phyloP scores from a whole-genome alignment of 2,329 filamentous ascomycete genomes.

The Periconia sp. region DNA sequence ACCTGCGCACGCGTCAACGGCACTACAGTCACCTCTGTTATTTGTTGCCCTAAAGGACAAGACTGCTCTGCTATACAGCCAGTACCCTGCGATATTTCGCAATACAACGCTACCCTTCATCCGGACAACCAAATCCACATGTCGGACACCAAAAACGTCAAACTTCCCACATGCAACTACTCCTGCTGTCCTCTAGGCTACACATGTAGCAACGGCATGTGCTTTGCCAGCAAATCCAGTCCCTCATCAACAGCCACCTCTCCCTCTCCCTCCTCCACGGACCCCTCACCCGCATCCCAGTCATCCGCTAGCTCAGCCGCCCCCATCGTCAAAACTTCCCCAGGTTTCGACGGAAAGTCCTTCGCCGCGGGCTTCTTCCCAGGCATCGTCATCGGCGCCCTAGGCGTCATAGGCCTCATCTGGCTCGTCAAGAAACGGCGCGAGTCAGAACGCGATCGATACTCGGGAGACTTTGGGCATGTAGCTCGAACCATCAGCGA shows the following conservation, averaged over 20 bases:
- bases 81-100: conserved; percentile 67
- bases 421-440: conserved; percentile 45
- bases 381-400: conserved; percentile 43
- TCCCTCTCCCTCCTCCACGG: conserved; percentile 33
- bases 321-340: conserved; percentile 18
- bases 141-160: conserved; percentile 60
- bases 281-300: conserved; percentile 38
- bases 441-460: conserved; percentile 35
- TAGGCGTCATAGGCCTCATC: conserved; percentile 35
- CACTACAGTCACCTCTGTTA: conserved; percentile 68
- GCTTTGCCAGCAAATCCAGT: conserved; percentile 59
- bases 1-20: conserved; percentile 64
- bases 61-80: conserved; percentile 67
- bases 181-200: conserved; percentile 77
- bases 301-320: conserved; percentile 28
- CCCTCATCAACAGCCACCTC: conserved; percentile 27
- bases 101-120: conserved; percentile 65
- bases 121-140: conserved; percentile 71
- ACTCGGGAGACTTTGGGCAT: conserved; percentile 46
- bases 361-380: conserved; percentile 48
- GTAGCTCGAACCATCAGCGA: conserved; percentile 46
- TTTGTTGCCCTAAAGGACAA: conserved; percentile 70
- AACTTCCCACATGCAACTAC: conserved; percentile 63
- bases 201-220: conserved; percentile 62
- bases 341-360: conserved; percentile 40